Conservation (phyloP, 805 yeast genomes). For the Scheffersomyces stipitis region DNA sequence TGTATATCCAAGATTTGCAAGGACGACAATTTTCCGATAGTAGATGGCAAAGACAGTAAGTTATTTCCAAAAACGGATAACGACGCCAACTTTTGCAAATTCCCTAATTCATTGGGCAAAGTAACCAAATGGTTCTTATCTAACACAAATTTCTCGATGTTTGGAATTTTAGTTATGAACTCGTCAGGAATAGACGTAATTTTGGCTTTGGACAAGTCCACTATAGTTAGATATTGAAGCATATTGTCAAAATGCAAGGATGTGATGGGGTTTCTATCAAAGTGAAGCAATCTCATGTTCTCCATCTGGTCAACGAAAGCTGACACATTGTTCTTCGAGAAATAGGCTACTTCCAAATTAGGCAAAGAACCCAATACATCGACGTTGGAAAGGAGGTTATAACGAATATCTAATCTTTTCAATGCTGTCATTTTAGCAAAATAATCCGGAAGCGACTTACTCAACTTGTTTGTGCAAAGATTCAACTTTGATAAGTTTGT, state of each 20-base stretch:
- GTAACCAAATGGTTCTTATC: slow-evolving; percentile 81
- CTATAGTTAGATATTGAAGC: slow-evolving; percentile 61
- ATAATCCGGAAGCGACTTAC: slow-evolving; percentile 50
- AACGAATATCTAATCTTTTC: slow-evolving; percentile 73
- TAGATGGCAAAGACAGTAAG: slow-evolving; percentile 65
- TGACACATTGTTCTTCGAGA: slow-evolving; percentile 75
- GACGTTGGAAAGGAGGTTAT: slow-evolving; percentile 58
- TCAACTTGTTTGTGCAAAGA: slow-evolving; percentile 69
- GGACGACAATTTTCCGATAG: slow-evolving; percentile 57
- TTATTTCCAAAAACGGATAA: slow-evolving; percentile 76
- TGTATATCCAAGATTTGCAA: slow-evolving; percentile 76
- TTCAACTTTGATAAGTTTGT: slow-evolving; percentile 65
- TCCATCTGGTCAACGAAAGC: slow-evolving; percentile 63
- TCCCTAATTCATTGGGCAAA: slow-evolving; percentile 68
- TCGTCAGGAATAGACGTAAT: slow-evolving; percentile 69
- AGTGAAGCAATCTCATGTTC: slow-evolving; percentile 63
- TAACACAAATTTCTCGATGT: slow-evolving; percentile 68
- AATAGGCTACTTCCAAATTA: slow-evolving; percentile 66
- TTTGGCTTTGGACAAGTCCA: slow-evolving; percentile 81
- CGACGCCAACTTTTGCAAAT: slow-evolving; percentile 56
- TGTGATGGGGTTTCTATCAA: slow-evolving; percentile 85
- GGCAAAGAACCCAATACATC: slow-evolving; percentile 58
- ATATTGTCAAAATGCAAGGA: slow-evolving; percentile 53
- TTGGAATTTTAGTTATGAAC: slow-evolving; percentile 59
- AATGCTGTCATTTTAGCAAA: slow-evolving; percentile 55